Conservation (phyloP, 163 green algal genomes). For the Trebouxia gelatinosa region DNA sequence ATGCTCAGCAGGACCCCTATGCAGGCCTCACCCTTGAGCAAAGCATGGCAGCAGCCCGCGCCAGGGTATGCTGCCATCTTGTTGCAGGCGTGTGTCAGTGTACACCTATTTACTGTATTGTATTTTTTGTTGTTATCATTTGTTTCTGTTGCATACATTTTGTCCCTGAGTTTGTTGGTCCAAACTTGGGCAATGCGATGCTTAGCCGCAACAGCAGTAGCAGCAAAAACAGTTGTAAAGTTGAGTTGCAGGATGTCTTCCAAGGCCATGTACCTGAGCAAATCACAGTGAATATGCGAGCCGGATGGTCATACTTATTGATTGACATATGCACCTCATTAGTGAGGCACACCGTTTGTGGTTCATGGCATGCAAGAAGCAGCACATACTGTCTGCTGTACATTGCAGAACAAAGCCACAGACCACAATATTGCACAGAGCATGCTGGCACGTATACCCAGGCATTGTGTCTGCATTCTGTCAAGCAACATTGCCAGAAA, state of each 20-base stretch:
- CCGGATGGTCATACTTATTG: background rate
- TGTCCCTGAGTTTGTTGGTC: too few relatives aligned
- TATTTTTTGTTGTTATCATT: too few relatives aligned
- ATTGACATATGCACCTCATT: background rate
- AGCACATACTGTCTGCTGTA: background rate
- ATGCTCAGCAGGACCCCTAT: background rate
- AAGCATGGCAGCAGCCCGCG: slow-evolving; percentile 18
- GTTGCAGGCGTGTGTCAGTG: too few relatives aligned
- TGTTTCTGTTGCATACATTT: too few relatives aligned
- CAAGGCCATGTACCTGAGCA: background rate
- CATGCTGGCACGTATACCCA: slow-evolving; percentile 36
- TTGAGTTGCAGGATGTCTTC: background rate
- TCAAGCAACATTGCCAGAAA: too few relatives aligned
- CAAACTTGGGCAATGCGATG: too few relatives aligned
- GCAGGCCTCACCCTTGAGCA: slow-evolving; percentile 6
- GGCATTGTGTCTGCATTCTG: too few relatives aligned
- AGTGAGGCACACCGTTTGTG: slow-evolving; percentile 35
- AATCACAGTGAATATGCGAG: background rate
- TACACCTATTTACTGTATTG: too few relatives aligned
- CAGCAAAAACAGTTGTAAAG: too few relatives aligned
- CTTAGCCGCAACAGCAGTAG: too few relatives aligned
- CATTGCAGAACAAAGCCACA: background rate
- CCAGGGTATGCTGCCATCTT: slow-evolving; percentile 8
- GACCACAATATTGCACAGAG: slow-evolving; percentile 40
- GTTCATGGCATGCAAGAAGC: slow-evolving; percentile 36